These are phyloP conservation scores for Pascua guehoae DNA, from an alignment of 1,284 basidiomycete genomes.

Conservation along the genomic window DNA sequence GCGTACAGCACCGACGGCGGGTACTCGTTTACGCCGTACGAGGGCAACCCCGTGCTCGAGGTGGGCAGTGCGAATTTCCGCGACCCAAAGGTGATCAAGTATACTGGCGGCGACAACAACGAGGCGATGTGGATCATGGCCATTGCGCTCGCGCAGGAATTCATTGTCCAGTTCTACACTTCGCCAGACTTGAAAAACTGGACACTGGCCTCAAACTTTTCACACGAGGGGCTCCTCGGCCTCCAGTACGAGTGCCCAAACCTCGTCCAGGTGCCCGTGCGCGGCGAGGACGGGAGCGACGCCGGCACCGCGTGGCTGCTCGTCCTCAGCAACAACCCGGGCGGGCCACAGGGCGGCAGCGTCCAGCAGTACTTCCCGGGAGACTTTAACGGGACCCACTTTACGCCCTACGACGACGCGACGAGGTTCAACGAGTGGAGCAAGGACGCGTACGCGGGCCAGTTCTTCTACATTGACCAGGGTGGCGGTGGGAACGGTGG, in stretches of 20 bases:
- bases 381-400: conserved; percentile 47
- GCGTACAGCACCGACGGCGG: conserved; percentile 50
- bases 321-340: conserved; percentile 38
- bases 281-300: conserved; percentile 20
- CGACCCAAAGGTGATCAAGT: conserved; percentile 51
- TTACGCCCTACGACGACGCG: conserved; percentile 14
- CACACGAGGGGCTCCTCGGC: conserved; percentile 35
- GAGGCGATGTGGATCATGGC: conserved; percentile 50
- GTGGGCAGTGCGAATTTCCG: conserved; percentile 39
- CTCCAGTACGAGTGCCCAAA: conserved; percentile 50
- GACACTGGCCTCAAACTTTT: conserved; percentile 45
- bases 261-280: conserved; percentile 42
- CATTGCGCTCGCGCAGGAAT: conserved; percentile 44
- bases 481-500: too few relatives aligned
- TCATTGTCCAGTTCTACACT: conserved; percentile 47
- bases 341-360: conserved; percentile 44
- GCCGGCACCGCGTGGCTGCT: conserved; percentile 28
- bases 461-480: conserved; percentile 42
- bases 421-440: conserved; percentile 41
- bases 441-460: conserved; percentile 51
- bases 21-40: conserved; percentile 47
- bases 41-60: conserved; percentile 10
- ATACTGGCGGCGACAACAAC: conserved; percentile 13
- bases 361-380: conserved; percentile 49
- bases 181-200: conserved; percentile 47